phyloP scores from a whole-genome alignment of 768 basidiomycete species.

The Termitomyces sp. region DNA sequence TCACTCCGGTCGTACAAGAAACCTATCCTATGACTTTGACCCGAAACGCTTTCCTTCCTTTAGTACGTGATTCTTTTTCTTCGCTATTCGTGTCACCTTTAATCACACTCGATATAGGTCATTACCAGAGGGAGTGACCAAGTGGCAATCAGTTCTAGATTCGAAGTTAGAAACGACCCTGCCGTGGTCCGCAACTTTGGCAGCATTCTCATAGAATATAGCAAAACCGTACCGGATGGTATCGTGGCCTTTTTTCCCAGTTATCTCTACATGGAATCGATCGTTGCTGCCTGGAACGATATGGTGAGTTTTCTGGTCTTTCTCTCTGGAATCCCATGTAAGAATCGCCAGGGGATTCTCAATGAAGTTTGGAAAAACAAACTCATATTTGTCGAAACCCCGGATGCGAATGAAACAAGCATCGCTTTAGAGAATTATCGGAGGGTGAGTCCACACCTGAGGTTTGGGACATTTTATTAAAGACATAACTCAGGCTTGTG shows the following conservation, averaged over 20 bases:
- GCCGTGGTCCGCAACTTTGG: conserved; percentile 99
- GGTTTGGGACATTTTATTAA: background rate
- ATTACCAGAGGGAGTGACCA: conserved; percentile 98
- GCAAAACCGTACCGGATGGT: conserved; percentile 96
- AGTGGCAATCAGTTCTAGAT: conserved; percentile 96
- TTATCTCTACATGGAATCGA: conserved; percentile 99
- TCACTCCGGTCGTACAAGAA: conserved; percentile 94
- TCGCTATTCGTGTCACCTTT: background rate
- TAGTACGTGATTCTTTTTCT: conserved; percentile 45
- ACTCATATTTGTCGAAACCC: conserved; percentile 98
- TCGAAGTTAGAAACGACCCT: conserved; percentile 98
- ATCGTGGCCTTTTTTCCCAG: conserved; percentile 99
- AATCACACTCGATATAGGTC: conserved; percentile 52
- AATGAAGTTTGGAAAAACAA: conserved; percentile 99
- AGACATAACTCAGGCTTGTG: conserved; percentile 68
- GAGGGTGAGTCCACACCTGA: conserved; percentile 44
- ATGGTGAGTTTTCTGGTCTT: conserved; percentile 63
- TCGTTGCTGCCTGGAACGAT: conserved; percentile 99
- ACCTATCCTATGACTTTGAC: conserved; percentile 98
- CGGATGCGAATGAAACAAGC: conserved; percentile 97
- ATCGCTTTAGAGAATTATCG: conserved; percentile 97
- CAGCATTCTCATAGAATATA: conserved; percentile 95
- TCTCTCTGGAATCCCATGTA: background rate
- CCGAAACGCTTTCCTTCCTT: conserved; percentile 91
- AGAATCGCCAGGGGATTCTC: conserved; percentile 75